Base-by-base conservation (phyloP, 352 stramenopile genomes). In the Phytophthora meadii region DNA sequence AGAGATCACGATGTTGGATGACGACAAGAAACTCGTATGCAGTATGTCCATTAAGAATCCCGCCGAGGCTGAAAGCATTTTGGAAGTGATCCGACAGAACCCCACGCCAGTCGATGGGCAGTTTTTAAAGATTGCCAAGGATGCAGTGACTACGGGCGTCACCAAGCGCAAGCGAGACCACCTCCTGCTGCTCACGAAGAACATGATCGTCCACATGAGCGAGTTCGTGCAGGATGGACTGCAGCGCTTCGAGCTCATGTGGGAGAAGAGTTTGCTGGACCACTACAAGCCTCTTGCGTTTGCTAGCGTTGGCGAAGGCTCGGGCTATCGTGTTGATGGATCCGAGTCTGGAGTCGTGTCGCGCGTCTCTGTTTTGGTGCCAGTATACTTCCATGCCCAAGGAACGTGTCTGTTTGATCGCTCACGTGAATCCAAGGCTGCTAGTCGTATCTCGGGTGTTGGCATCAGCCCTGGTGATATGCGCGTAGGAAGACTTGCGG, bases 131-230 rank as follows among this genome's bases (percentile, higher is more conserved):
- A 89, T 88, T 17, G 87, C 87, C 19, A 86, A 91, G 54, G 72
- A 92, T 4, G 77, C 80, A 9, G 87, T 93, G 25, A 76, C 70
- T 5, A 82, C 80, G 17, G 87, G 80, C 14, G 72, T 95, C 22
- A 72, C 67, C 25, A 87, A 88, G 50, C 77, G 81, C 28, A 87
- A 87, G 34, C 81, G 83, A 27, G 87, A 93, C 48, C 87, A 95
- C 55, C 54, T 95, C 24, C 47, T 95, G 46, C 65, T 93, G 28
- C 77, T 89, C 12, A 95, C 87, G 30, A 92, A 89, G 58, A 90
- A 92, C 54, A 91, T 95, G 84, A 95, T 95, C 57, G 77, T 79
- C 36, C 81, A 91, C 59, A 81, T 95, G 77, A 92, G 79, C 24
- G 87, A 95, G 58, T 93, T 88, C 46, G 87, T 93, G 5, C 84